phyloP scores from a whole-genome alignment of 2,329 filamentous ascomycete species.

The Acrocalymma vagum region DNA sequence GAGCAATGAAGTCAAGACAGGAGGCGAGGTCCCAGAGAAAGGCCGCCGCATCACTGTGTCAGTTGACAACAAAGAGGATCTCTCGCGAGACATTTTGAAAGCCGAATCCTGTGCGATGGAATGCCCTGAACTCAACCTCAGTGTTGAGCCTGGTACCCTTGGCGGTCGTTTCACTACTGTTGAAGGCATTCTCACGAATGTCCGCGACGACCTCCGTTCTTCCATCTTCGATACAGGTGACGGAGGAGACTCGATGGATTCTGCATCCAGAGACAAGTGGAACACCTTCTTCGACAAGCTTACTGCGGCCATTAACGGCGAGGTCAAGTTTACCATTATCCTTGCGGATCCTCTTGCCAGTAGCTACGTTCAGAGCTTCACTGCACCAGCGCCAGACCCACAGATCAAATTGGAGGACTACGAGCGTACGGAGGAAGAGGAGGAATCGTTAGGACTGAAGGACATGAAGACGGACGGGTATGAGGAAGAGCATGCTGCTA shows the following conservation, averaged over 20 bases:
- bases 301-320: conserved; percentile 79
- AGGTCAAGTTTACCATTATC: conserved; percentile 81
- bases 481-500: conserved; percentile 58
- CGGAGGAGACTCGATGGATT: conserved; percentile 81
- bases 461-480: conserved; percentile 96
- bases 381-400: conserved; percentile 80
- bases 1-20: conserved; percentile 97
- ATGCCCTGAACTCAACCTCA: conserved; percentile 86
- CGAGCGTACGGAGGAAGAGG: conserved; percentile 86
- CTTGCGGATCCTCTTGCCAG: conserved; percentile 89
- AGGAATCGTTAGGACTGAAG: conserved; percentile 87
- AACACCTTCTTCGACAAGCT: conserved; percentile 80
- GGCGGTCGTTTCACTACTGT: conserved; percentile 97
- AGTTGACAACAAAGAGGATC: conserved; percentile 74
- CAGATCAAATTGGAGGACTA: conserved; percentile 86
- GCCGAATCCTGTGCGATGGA: conserved; percentile 88
- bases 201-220: conserved; percentile 85
- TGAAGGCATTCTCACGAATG: conserved; percentile 90
- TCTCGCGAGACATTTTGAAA: conserved; percentile 94
- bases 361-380: conserved; percentile 91
- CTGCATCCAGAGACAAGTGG: conserved; percentile 76
- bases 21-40: conserved; percentile 86
- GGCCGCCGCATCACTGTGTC: conserved; percentile 84
- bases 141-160: conserved; percentile 91
- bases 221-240: conserved; percentile 85